Percentiles rank a stretch among this genome's conserved stretches.
Conservation (phyloP, 305 asterid species). For the Solanum hybrid region DNA sequence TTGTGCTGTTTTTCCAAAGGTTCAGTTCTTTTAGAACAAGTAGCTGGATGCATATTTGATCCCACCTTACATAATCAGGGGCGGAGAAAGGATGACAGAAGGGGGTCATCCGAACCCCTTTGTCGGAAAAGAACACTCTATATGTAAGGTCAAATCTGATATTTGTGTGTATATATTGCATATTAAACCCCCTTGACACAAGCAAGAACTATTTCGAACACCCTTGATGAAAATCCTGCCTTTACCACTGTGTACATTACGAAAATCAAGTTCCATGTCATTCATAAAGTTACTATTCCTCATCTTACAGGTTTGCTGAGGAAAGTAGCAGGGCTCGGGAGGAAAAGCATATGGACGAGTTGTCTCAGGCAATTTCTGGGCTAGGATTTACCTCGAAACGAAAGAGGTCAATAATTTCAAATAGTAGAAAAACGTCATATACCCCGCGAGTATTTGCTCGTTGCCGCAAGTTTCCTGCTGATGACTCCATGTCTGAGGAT, state of each 20-base stretch:
- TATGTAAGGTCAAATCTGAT: background rate
- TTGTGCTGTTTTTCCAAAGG: background rate
- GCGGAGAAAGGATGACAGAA: background rate
- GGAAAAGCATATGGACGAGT: conserved; percentile 29
- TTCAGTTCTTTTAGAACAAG: background rate
- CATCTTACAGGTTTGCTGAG: conserved; percentile 32
- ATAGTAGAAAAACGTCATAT: conserved; percentile 25
- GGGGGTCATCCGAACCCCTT: background rate
- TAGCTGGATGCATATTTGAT: background rate
- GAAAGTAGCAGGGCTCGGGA: conserved; percentile 33
- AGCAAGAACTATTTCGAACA: background rate
- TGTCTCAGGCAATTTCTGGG: conserved; percentile 40
- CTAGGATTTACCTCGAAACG: conserved; percentile 49
- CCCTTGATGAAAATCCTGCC: background rate
- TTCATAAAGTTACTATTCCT: background rate
- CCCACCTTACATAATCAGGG: background rate
- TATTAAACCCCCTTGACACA: background rate
- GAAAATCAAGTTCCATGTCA: background rate
- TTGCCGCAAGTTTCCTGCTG: conserved; percentile 42
- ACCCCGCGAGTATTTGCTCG: conserved; percentile 36
- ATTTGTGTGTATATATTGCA: too few species aligned
- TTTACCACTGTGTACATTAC: background rate
- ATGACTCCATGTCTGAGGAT: conserved; percentile 19
- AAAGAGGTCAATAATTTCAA: conserved; percentile 40
- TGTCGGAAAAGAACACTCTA: background rate